Base-by-base conservation (phyloP, 805 yeast species). In the Yarrowia sp. region DNA sequence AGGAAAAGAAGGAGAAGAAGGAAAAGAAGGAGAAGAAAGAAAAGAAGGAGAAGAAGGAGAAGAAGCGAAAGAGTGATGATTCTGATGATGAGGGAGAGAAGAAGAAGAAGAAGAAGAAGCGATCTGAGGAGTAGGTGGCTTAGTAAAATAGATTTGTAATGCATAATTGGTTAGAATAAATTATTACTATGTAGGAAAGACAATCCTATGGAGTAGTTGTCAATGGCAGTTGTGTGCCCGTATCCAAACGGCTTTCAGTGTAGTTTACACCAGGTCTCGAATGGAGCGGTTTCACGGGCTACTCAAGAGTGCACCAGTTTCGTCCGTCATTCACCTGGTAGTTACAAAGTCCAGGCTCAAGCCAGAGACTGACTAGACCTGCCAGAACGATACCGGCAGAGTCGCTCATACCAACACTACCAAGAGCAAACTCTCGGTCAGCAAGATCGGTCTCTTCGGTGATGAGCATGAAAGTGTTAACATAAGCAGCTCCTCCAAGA, bases 401-500 rank as follows among this genome's bases (percentile, higher is more conserved):
- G 74, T 91, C 97, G 70, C 96, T 89, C 69, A 91, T 85, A 0
- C 95, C 90, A 0, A 90, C 94, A 5, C 93, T 85, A 3, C 97
- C 97, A 81, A 92, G 82, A 0, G 92, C 86, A 77, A 92, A 89
- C 79, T 91, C 93, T 70, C 94, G 81, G 74, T 89, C 84, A 14
- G 80, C 70, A 66, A 82, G 69, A 0, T 82, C 76, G 1, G 84
- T 79, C 0, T 84, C 79, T 70, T 91, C 96, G 45, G 89, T 83
- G 0, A 93, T 93, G 15, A 86, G 81, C 82, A 89, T 81, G 74
- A 91, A 94, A 0, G 98, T 93, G 75, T 94, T 93, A 67, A 92
- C 95, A 76, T 94, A 94, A 16, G 94, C 86, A 1, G 90, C 85
- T 0, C 99, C 98, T 0, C 98, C 99, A 11, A 94, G 81, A 22